Percentiles rank a stretch among this genome's conserved stretches.
Conservation (phyloP, 2,329 filamentous ascomycete genomes). For the Cladophialophora yegresii region DNA sequence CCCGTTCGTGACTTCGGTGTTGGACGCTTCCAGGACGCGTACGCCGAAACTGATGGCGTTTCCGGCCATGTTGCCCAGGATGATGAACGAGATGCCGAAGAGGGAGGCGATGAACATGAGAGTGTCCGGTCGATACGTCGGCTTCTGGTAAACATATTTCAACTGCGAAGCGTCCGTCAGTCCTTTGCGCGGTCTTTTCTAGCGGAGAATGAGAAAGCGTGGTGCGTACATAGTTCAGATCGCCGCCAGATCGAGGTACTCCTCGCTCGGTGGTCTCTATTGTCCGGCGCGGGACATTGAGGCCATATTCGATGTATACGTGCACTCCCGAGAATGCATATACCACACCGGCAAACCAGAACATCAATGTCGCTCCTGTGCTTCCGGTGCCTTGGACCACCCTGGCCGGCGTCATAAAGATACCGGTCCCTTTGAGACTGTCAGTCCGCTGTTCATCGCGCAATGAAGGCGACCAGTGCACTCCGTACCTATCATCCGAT, state of each 20-base stretch:
- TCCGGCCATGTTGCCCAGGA: slow-evolving; percentile 33
- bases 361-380: slow-evolving; percentile 1
- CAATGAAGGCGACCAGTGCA: neutral
- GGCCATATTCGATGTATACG: slow-evolving; percentile 7
- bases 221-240: slow-evolving; percentile 28
- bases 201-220: neutral
- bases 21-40: slow-evolving; percentile 43
- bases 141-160: slow-evolving; percentile 37
- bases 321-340: slow-evolving; percentile 1
- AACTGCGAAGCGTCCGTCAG: slow-evolving; percentile 15
- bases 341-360: slow-evolving; percentile 7
- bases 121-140: slow-evolving; percentile 12
- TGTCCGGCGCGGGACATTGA: slow-evolving; percentile 1
- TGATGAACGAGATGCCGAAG: slow-evolving; percentile 36
- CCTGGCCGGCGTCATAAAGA: slow-evolving; percentile 8
- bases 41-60: slow-evolving; percentile 52
- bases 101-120: slow-evolving; percentile 34
- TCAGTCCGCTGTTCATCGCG: neutral
- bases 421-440: slow-evolving; percentile 1
- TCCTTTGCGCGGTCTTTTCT: no score
- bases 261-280: neutral
- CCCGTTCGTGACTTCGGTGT: slow-evolving; percentile 39
- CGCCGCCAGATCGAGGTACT: slow-evolving; percentile 24
- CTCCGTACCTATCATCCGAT: slow-evolving; percentile 8
- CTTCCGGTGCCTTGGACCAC: neutral